These are phyloP conservation scores for Chrysoporthe austroafricana DNA, from an alignment of 2,329 filamentous ascomycete species.

Conservation along the genomic window DNA sequence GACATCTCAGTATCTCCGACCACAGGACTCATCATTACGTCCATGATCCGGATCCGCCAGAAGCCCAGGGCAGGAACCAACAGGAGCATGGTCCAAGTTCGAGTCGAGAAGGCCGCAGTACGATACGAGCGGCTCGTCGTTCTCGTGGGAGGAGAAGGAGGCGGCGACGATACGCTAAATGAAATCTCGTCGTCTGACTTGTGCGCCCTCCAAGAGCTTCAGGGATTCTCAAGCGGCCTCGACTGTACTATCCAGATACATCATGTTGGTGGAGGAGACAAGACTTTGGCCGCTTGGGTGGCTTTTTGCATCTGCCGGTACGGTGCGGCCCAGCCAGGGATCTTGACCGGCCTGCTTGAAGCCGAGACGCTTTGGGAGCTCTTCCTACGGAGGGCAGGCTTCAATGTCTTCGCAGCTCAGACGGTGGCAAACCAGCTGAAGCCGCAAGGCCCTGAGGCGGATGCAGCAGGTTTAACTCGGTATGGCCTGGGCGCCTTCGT, in stretches of 20 bases:
- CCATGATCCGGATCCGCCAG: constrained; percentile 73
- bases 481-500: constrained; percentile 60
- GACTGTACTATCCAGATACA: constrained; percentile 44
- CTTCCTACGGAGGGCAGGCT: constrained; percentile 65
- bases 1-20: constrained; percentile 74
- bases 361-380: constrained; percentile 70
- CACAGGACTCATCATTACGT: constrained; percentile 72
- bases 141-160: constrained; percentile 62
- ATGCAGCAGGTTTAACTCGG: constrained; percentile 26
- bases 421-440: constrained; percentile 57
- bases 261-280: constrained; percentile 55
- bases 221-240: constrained; percentile 51
- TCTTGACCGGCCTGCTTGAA: constrained; percentile 44
- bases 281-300: constrained; percentile 59
- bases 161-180: constrained; percentile 44
- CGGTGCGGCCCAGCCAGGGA: constrained; percentile 34
- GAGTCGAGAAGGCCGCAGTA: constrained; percentile 54
- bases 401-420: constrained; percentile 76
- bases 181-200: constrained; percentile 46
- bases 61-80: constrained; percentile 61
- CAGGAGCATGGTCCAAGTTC: constrained; percentile 55
- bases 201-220: constrained; percentile 52
- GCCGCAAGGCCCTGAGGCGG: constrained; percentile 33
- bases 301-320: constrained; percentile 55
- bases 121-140: constrained; percentile 72